These are phyloP conservation scores for Coemansia sp. DNA, from an alignment of 192 early-diverging fungal species.

Conservation along the genomic window DNA sequence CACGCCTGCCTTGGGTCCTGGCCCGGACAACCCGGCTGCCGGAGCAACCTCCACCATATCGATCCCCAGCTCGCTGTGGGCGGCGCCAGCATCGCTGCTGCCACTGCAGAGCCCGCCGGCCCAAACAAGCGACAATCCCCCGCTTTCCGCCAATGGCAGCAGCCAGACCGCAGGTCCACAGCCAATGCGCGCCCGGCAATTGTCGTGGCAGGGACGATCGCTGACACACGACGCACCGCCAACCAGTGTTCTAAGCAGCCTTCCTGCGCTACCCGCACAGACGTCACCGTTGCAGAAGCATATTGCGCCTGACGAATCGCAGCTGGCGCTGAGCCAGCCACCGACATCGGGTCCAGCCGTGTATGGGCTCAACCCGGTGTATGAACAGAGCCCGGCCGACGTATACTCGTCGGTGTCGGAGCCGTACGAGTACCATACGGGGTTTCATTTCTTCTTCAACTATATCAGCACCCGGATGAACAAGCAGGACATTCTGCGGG, in stretches of 20 bases:
- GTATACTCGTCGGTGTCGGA: constrained; percentile 77
- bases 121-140: background rate
- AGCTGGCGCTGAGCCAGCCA: constrained; percentile 32
- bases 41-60: constrained; percentile 33
- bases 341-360: constrained; percentile 48
- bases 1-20: constrained; percentile 17
- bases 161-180: constrained; percentile 2
- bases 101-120: constrained; percentile 6
- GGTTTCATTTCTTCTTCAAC: constrained; percentile 87
- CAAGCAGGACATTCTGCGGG: constrained; percentile 82
- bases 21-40: constrained; percentile 19
- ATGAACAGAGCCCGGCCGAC: constrained; percentile 49
- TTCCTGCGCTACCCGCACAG: constrained; percentile 11
- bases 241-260: background rate
- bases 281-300: constrained; percentile 16
- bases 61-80: constrained; percentile 51
- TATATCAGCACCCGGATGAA: constrained; percentile 85
- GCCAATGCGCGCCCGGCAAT: constrained; percentile 16
- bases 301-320: constrained; percentile 20
- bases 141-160: constrained; percentile 8
- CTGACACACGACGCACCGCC: background rate
- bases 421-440: constrained; percentile 90
- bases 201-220: constrained; percentile 27
- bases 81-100: constrained; percentile 19
- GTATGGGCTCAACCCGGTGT: constrained; percentile 50